phyloP scores from a whole-genome alignment of 257 asterid genomes.

The Nyctanthes arbortristis region DNA sequence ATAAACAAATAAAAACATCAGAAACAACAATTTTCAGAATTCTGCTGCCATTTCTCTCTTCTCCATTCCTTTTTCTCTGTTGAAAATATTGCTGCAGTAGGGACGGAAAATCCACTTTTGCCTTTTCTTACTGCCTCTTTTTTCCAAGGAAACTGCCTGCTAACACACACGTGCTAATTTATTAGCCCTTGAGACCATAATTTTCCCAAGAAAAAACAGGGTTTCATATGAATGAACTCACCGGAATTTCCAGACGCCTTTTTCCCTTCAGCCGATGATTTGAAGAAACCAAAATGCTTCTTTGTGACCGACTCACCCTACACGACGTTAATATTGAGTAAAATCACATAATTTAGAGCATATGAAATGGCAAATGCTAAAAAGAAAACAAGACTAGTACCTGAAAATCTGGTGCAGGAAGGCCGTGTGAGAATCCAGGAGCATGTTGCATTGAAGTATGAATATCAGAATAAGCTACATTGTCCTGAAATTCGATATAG shows the following conservation, averaged over 20 bases:
- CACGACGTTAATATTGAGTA: not conserved
- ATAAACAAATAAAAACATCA: slow-evolving; percentile 35
- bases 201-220: too few relatives aligned
- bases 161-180: not conserved
- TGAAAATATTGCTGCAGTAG: slow-evolving; percentile 36
- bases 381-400: slow-evolving; percentile 26
- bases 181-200: not conserved
- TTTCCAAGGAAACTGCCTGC: slow-evolving; percentile 64
- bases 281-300: slow-evolving; percentile 63
- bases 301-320: slow-evolving; percentile 43
- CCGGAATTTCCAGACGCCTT: slow-evolving; percentile 29
- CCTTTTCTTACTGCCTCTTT: slow-evolving; percentile 48
- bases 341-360: not conserved
- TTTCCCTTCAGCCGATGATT: slow-evolving; percentile 48
- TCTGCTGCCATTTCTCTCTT: slow-evolving; percentile 37
- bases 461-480: slow-evolving; percentile 39
- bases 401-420: slow-evolving; percentile 52
- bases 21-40: slow-evolving; percentile 49
- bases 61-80: slow-evolving; percentile 28
- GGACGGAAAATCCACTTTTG: slow-evolving; percentile 24
- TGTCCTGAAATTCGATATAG: slow-evolving; percentile 40
- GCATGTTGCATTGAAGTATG: slow-evolving; percentile 36
- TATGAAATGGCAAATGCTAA: not conserved
- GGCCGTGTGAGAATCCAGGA: slow-evolving; percentile 38
- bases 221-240: slow-evolving; percentile 20